Base-by-base conservation (phyloP, 1,284 basidiomycete genomes). In the Peniophora sp. region DNA sequence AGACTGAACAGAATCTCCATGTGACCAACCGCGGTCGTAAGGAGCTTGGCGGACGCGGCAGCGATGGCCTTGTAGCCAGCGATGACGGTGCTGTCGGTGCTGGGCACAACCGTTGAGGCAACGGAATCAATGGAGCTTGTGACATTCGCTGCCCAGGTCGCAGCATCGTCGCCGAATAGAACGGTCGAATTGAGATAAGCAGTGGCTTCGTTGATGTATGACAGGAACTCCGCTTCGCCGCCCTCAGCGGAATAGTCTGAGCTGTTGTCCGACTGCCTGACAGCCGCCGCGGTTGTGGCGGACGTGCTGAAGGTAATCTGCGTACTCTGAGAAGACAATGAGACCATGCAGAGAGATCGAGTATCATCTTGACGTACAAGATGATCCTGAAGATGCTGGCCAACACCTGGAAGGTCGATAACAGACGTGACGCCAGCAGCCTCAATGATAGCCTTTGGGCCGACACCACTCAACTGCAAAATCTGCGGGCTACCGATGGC, bases 301-400 rank as follows among this genome's bases (percentile, higher is more conserved):
- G 62, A 68, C 2, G 78, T 74, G 43, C 67, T 66, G 67, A 69
- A 83, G 3, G 68, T 63, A 9, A 83, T 68, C 55, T 72, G 66
- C 17, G 76, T 72, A 51, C 70, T 73, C 75, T 78, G 47, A 3
- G 53, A 48, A 20, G 14, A 54, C 37, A 53, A 53, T 55, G 11
- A 18, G 17, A 54, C n/a, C 3, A 18, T n/a, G n/a, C 24, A 14
- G 48, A 17, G n/a, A n/a, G 10, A 15, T 14, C 14, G 22, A 20
- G 11, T 14, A 23, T 9, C 15, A 50, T 23, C 6, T 5, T 20
- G 9, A 68, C 70, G 17, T 50, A 76, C 75, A 52, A 85, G 59
- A 64, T 88, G 85, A 62, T 91, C 85, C 62, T 87, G 83, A 43
- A 90, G 62, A 66, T 88, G 82, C 65, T 85, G 79, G 1, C 88